Base-by-base conservation (phyloP, 331 rosid genomes). In the Acacia concinna region DNA sequence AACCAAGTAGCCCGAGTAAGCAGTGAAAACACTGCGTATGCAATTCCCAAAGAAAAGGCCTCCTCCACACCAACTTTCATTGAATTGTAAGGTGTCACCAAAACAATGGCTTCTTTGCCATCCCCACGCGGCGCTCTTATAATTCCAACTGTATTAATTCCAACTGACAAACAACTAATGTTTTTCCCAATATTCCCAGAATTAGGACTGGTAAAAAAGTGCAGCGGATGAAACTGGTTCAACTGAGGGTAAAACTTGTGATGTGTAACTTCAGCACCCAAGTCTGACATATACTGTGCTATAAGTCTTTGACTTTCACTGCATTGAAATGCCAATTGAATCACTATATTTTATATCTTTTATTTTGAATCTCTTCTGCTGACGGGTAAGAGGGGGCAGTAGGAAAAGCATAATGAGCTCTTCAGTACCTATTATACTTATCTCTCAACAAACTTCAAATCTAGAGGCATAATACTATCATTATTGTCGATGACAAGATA, bases 91-190 rank as follows among this genome's bases (percentile, higher is more conserved):
- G 96, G 97, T 0, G 99, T 95, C 60, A 95, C 99, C 75, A 95
- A 84, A 77, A 95, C 96, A 81, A 93, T 93, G 65, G 97, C 92
- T 93, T 95, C 99, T 84, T 93, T 95, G 73, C 99, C 99, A 88
- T 95, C 99, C 74, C 96, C 97, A 8, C 91, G 94, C 1, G 97
- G 93, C 20, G 99, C 99, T 87, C 97, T 88, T 71, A 93, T 85
- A 79, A 95, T 95, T 74, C 99, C 99, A 86, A 89, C 83, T 54
- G 92, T 86, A 86, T 93, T 90, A 47, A 88, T 79, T 46, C 97
- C 97, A n/a, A 79, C 74, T 20, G 86, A 85, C 52, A 90, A 85
- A 81, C 97, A 93, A 65, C 91, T 91, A 32, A 82, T 57, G 47
- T 91, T 95, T 83, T 83, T 86, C 81, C 78, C 73, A 18, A 83